Percentiles rank a stretch among this genome's conserved stretches.
Conservation (phyloP, 805 yeast species). For the Middelhovenomyces tepae region DNA sequence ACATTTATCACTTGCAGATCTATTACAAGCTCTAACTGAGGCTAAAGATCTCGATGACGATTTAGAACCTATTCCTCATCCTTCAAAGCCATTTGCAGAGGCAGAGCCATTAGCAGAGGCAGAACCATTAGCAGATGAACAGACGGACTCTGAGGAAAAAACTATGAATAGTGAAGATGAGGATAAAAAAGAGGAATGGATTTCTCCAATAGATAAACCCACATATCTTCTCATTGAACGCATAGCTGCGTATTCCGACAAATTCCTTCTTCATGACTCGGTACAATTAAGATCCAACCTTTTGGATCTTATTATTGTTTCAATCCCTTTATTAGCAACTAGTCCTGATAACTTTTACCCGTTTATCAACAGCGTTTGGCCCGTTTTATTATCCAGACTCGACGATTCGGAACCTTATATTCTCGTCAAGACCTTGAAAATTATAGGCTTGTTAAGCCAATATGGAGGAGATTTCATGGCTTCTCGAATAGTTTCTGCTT, state of each 20-base stretch:
- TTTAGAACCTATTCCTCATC: constrained; percentile 19
- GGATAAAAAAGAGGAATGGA: constrained; percentile 43
- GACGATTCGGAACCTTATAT: constrained; percentile 27
- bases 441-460: constrained; percentile 21
- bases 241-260: constrained; percentile 60
- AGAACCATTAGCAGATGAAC: constrained; percentile 34
- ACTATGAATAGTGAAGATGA: constrained; percentile 27
- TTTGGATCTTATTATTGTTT: constrained; percentile 37
- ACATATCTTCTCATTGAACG: constrained; percentile 52
- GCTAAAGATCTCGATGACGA: constrained; percentile 23
- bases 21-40: constrained; percentile 21
- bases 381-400: constrained; percentile 28
- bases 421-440: constrained; percentile 22
- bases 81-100: constrained; percentile 15
- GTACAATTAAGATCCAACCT: constrained; percentile 47
- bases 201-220: constrained; percentile 52
- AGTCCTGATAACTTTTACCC: constrained; percentile 40
- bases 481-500: constrained; percentile 19
- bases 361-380: constrained; percentile 46
- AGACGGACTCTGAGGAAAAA: constrained; percentile 27
- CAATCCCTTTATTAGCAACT: constrained; percentile 48
- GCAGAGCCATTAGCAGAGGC: constrained; percentile 29
- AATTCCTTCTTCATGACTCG: constrained; percentile 61
- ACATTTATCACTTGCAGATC: constrained; percentile 4
- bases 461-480: constrained; percentile 30